Conservation (phyloP, 768 basidiomycete species). For the Crepidotus variabilis region DNA sequence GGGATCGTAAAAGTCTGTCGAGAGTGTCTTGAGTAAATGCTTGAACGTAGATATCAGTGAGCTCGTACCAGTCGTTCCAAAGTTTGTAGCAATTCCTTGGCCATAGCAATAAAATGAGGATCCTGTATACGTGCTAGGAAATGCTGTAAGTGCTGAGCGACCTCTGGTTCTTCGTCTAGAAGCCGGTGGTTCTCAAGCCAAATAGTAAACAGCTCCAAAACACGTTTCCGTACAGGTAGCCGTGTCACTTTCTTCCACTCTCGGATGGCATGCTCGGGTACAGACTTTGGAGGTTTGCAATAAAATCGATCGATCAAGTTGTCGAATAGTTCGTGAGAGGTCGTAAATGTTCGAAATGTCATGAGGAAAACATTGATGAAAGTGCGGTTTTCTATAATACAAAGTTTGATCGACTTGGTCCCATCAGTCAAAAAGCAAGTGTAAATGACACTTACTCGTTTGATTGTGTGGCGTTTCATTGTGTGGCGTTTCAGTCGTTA, state of each 20-base stretch:
- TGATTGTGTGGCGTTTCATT: constrained; percentile 47
- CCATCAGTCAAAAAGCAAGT: not conserved
- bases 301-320: constrained; percentile 62
- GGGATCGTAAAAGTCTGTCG: constrained; percentile 40
- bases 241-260: constrained; percentile 67
- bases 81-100: constrained; percentile 45
- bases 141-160: constrained; percentile 51
- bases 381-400: constrained; percentile 21
- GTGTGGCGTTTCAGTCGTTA: constrained; percentile 43
- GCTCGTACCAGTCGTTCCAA: constrained; percentile 53
- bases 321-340: constrained; percentile 64
- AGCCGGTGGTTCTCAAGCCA: constrained; percentile 65
- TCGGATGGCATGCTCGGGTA: constrained; percentile 48
- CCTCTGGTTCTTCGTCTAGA: constrained; percentile 60
- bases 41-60: not conserved
- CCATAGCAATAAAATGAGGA: constrained; percentile 37
- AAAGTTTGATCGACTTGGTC: constrained; percentile 4
- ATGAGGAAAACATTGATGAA: constrained; percentile 71
- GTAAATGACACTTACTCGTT: constrained; percentile 42
- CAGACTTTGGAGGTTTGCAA: constrained; percentile 44
- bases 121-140: constrained; percentile 47
- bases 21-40: constrained; percentile 5
- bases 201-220: constrained; percentile 49
- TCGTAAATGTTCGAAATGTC: constrained; percentile 80
- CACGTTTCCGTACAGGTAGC: constrained; percentile 58